Evolutionary conservation across 2,329 filamentous ascomycete species (phyloP).

Genomic region (Apiospora malaysiana): DNA sequence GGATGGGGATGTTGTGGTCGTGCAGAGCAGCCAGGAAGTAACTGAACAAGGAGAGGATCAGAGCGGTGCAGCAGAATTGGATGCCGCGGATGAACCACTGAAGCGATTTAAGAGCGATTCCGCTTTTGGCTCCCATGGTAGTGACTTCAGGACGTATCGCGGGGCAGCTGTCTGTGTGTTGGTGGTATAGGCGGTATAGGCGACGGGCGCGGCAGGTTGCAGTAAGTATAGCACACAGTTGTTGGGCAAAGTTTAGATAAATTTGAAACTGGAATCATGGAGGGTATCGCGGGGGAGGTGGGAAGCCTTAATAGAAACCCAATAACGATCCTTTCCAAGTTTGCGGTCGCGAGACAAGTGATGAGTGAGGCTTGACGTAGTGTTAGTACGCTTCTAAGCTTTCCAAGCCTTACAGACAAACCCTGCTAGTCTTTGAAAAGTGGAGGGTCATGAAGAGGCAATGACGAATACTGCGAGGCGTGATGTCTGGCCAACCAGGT

Average conservation of each 20-base stretch:
- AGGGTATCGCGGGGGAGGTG: neutral
- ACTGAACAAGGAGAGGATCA: constrained; percentile 80
- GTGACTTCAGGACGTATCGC: neutral
- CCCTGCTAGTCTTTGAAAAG: neutral
- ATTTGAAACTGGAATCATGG: neutral
- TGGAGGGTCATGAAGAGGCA: neutral
- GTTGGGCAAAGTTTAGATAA: neutral
- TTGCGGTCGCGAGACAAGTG: neutral
- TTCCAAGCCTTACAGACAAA: neutral
- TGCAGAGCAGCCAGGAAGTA: constrained; percentile 82
- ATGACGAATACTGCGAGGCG: constrained; percentile 4
- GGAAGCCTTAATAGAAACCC: constrained; percentile 8
- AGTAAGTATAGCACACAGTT: neutral
- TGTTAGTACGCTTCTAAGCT: constrained; percentile 12
- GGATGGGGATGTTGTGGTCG: constrained; percentile 68
- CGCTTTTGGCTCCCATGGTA: constrained; percentile 63
- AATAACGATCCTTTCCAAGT: constrained; percentile 5
- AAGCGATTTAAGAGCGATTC: constrained; percentile 68
- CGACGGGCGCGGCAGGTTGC: neutral
- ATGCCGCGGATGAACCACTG: constrained; percentile 77
- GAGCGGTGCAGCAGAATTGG: constrained; percentile 72
- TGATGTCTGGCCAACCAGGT: neutral
- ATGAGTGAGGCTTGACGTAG: constrained; percentile 14
- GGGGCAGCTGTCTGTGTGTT: neutral
- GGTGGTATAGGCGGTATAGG: neutral